Evolutionary conservation across 1,139 yeast species (phyloP), one percentile per base, ranked within the genome.

Genomic region (Zygosaccharomyces pseudobailii): DNA sequence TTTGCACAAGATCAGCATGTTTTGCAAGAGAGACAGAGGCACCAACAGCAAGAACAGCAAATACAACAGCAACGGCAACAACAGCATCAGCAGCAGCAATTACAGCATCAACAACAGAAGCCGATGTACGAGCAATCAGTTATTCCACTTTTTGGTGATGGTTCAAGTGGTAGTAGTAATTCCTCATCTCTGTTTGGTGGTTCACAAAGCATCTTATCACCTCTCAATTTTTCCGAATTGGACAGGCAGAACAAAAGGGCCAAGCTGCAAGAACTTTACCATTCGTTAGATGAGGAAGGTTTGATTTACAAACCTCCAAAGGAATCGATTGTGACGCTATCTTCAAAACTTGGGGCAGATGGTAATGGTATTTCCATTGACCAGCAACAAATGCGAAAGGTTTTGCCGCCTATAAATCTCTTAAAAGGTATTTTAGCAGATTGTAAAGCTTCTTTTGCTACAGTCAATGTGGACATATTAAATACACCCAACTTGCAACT

Each of bases 1-100:
- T 65, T 65, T 48, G 60, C 66, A 5, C 67, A 65, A 47, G 69
- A 65, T 43, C 67, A 64, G 42, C 65, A 64, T 40, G 45, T 53
- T 10, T 42, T 62, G 35, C 59, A 53, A 45, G 59, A 63, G 43
- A 56, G 55, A 35, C 56, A 57, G 36, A 52, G 53, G 34, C 57
- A 57, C 25, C 57, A 55, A 32, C 58, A 55, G 38, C 53, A 54
- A 24, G 43, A 49, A 17, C 53, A 52, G 43, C 50, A 47, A 21
- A 51, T 46, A 24, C 52, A 53, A 41, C 55, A 56, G 40, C 56
- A 56, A 40, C 58, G 55, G 27, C 55, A 51, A 40, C 52, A 48
- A 38, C 46, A 43, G 24, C 49, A 46, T 36, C 54, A 48, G 41
- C 52, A 35, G 39, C 49, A 36, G 40, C 54, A 43, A 31, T 49